These are phyloP conservation scores for Lasiosphaeriaceae sp. DNA, from an alignment of 495 filamentous ascomycete genomes.

Conservation along the genomic window DNA sequence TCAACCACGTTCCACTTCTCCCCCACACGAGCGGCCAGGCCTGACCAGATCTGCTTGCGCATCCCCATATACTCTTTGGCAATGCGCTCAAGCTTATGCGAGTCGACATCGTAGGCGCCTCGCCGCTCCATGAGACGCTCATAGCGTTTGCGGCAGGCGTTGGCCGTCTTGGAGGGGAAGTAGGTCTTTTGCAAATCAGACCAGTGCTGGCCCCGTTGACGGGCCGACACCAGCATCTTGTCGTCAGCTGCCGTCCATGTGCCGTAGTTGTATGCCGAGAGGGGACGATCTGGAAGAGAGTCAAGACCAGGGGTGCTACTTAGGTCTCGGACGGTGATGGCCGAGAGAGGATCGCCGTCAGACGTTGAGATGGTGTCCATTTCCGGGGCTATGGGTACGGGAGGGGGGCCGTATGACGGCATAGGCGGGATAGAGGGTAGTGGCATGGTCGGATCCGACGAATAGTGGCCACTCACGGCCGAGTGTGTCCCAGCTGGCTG, in stretches of 20 bases:
- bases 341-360: background rate
- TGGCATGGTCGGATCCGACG: no score
- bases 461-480: no score
- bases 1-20: constrained; percentile 70
- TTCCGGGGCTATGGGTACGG: no score
- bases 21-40: constrained; percentile 56
- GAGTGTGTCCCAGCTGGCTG: no score
- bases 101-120: constrained; percentile 61
- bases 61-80: constrained; percentile 63
- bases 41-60: constrained; percentile 66
- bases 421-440: no score
- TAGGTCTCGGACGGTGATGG: background rate
- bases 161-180: constrained; percentile 69
- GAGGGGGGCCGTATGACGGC: no score
- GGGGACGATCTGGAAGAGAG: constrained; percentile 11
- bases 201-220: constrained; percentile 65
- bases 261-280: constrained; percentile 43
- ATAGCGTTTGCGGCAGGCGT: constrained; percentile 77
- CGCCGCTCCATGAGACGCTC: constrained; percentile 67
- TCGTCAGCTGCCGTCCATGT: constrained; percentile 65
- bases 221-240: constrained; percentile 56
- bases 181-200: constrained; percentile 60
- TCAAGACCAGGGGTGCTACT: background rate
- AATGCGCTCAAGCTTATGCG: constrained; percentile 56
- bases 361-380: background rate